Evolutionary conservation across 306 rosid species (phyloP), one percentile per base, ranked within the genome.

Genomic region (Inga leiocalycina): DNA sequence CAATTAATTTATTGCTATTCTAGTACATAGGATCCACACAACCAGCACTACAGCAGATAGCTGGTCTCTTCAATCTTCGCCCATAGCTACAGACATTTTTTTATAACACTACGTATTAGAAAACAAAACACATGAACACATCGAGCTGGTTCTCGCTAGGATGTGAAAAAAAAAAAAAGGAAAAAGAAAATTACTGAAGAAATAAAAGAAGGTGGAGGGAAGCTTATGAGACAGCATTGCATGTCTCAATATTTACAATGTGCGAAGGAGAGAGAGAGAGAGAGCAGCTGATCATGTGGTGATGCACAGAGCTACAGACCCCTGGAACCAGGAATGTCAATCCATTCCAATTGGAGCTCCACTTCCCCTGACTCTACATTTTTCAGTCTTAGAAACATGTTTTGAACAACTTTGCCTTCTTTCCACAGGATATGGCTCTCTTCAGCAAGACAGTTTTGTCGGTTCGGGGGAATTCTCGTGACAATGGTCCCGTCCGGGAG

Each of bases 291-390:
- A 59, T 59, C 66, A 59, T 59, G 66, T 22, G 10, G n/a, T n/a
- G 32, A 5, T n/a, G 66, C 34, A 22, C 32, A 59, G 27, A 59
- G 66, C 32, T 59, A 59, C 66, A 59, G 32, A 10, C 66, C 66
- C 66, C 34, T 59, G 66, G 66, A 59, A 59, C 66, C 66, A 59
- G 66, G 66, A 59, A 59, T 59, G 66, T 59, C 66, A 59, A 59
- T 83, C 98, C 98, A 95, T 66, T 85, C 80, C 85, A 95, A 73
- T 15, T 93, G 91, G 11, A 95, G 90, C 75, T 93, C 97, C 72
- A 95, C 85, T 88, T 95, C 98, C 6, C 98, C 98, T 45, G 80
- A 48, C 83, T 95, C 98, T 43, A 95, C 98, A 83, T 95, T 93
- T 81, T 90, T 89, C 22, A 95, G 87, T 77, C 98, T 88, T 24